A percentile compares a stretch with the other conserved stretches of the same genome.
phyloP scores from a whole-genome alignment of 306 rosid species.

The Quercus variabilis region DNA sequence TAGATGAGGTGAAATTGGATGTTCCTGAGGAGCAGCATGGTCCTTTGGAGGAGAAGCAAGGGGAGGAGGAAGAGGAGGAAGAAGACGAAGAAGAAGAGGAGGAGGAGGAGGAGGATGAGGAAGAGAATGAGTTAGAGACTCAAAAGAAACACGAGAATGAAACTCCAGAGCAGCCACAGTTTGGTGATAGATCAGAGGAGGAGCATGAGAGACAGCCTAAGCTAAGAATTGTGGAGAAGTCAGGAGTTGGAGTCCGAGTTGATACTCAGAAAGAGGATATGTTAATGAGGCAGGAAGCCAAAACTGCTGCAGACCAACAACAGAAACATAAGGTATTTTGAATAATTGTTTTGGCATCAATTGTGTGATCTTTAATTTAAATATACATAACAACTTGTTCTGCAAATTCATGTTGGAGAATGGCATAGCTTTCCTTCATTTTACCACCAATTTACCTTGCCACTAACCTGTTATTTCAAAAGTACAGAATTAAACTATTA shows the following conservation, averaged over 20 bases:
- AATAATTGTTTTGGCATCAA: background rate
- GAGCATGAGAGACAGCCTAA: constrained; percentile 13
- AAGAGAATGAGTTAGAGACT: constrained; percentile 50
- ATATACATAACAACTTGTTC: background rate
- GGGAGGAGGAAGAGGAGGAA: constrained; percentile 36
- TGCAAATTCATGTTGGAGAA: too few species aligned
- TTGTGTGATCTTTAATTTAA: constrained; percentile 1
- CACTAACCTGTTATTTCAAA: background rate
- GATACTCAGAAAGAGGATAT: constrained; percentile 30
- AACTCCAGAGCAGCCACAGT: constrained; percentile 33
- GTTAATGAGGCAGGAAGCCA: constrained; percentile 31
- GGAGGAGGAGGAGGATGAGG: constrained; percentile 47
- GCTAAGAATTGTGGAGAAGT: constrained; percentile 28
- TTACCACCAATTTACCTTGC: background rate
- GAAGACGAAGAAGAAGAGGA: constrained; percentile 47
- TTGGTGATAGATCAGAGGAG: constrained; percentile 35
- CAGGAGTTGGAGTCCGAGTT: constrained; percentile 29
- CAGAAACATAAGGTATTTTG: constrained; percentile 51
- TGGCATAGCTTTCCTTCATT: background rate
- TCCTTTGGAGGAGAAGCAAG: constrained; percentile 48
- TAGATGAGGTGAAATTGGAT: constrained; percentile 46
- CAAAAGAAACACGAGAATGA: constrained; percentile 42
- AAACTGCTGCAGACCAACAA: constrained; percentile 21
- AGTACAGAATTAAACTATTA: background rate
- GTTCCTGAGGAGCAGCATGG: constrained; percentile 43